Evolutionary conservation across 2,329 filamentous ascomycete species (phyloP).

Genomic region (Piedraia hortae): DNA sequence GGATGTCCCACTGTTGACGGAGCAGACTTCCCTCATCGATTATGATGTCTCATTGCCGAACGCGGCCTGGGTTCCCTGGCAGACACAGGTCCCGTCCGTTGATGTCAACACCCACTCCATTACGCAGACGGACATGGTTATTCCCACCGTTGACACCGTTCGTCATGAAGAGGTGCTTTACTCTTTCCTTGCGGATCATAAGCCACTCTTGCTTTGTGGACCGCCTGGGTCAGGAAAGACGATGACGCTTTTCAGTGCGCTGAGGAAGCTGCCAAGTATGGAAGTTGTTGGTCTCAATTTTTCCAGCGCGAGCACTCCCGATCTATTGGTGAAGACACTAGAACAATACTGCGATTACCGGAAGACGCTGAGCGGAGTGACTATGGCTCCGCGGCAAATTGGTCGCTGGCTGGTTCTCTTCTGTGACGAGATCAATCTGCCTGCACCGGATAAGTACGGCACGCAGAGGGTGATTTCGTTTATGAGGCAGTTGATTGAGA

Average conservation of each 20-base stretch:
- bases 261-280: conserved; percentile 94
- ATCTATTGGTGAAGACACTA: conserved; percentile 94
- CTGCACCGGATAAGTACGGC: conserved; percentile 87
- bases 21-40: conserved; percentile 65
- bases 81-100: conserved; percentile 73
- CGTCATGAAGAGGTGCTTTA: conserved; percentile 98
- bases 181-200: conserved; percentile 97
- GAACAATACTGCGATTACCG: conserved; percentile 99
- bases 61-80: conserved; percentile 79
- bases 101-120: conserved; percentile 97
- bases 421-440: conserved; percentile 98
- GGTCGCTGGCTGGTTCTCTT: conserved; percentile 96
- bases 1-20: conserved; percentile 53
- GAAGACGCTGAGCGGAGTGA: conserved; percentile 88
- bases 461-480: conserved; percentile 96
- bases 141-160: conserved; percentile 88
- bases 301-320: conserved; percentile 91
- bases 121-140: conserved; percentile 93
- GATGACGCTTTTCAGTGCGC: conserved; percentile 94
- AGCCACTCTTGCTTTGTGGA: conserved; percentile 83
- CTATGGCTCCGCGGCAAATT: conserved; percentile 87
- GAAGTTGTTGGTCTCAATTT: conserved; percentile 98
- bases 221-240: conserved; percentile 97
- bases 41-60: conserved; percentile 73
- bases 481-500: conserved; percentile 85